Conservation (phyloP, 345 rosid genomes). For the Lepidium sativum region DNA sequence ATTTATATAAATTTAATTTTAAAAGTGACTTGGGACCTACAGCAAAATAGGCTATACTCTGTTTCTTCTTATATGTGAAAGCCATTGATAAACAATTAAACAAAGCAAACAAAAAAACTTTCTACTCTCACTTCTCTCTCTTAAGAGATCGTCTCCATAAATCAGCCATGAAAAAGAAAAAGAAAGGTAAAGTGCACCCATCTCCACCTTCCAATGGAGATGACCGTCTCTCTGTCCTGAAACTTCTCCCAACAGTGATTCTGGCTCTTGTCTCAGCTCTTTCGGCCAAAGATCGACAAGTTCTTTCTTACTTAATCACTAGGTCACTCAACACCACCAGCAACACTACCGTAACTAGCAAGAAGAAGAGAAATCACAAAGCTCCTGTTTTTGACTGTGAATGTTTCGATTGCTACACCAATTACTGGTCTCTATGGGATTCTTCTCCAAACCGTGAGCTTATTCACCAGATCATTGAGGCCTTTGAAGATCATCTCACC, state of each 20-base stretch:
- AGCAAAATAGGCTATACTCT: background rate
- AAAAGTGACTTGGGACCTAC: background rate
- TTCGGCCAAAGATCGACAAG: constrained; percentile 57
- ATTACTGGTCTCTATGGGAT: constrained; percentile 85
- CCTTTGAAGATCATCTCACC: constrained; percentile 64
- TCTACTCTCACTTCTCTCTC: constrained; percentile 13
- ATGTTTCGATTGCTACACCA: constrained; percentile 72
- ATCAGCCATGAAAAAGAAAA: constrained; percentile 51
- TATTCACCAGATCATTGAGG: constrained; percentile 70
- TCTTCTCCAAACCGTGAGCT: constrained; percentile 65
- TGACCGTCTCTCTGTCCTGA: constrained; percentile 40
- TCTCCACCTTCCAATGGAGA: constrained; percentile 31
- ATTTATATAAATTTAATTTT: too few relatives aligned
- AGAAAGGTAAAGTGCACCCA: constrained; percentile 76
- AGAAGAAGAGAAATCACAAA: constrained; percentile 16
- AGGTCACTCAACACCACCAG: constrained; percentile 44
- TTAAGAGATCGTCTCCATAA: background rate
- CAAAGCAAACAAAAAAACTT: constrained; percentile 20
- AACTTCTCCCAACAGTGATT: constrained; percentile 60
- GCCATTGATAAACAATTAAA: background rate
- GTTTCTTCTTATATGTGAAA: background rate
- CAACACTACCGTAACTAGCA: background rate
- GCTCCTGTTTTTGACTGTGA: constrained; percentile 50
- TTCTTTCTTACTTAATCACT: constrained; percentile 74
- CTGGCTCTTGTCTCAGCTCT: constrained; percentile 54